Evolutionary conservation across 164 flowering plant genomes (phyloP).

Genomic region (Hamamelis virginiana): DNA sequence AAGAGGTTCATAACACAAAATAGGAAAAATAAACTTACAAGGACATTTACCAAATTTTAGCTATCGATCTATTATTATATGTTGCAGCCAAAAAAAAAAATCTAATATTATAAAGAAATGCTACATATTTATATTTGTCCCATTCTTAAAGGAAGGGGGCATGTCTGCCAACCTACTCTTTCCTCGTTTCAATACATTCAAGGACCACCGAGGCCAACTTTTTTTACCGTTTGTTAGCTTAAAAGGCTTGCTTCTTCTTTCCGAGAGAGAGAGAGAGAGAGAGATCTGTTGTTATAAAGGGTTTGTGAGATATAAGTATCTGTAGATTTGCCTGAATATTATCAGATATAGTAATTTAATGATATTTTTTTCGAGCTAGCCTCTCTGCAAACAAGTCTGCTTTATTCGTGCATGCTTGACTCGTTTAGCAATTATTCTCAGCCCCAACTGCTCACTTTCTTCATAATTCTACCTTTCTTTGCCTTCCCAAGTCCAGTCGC

Average conservation of each 20-base stretch:
- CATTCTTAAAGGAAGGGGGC: background rate
- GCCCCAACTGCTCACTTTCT: constrained; percentile 25
- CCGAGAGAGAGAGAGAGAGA: background rate
- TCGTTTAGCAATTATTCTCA: constrained; percentile 47
- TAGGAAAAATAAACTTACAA: too few species aligned
- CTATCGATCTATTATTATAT: too few species aligned
- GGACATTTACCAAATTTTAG: too few species aligned
- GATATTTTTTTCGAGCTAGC: constrained; percentile 2
- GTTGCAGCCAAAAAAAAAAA: too few species aligned
- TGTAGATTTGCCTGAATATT: constrained; percentile 16
- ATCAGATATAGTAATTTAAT: constrained; percentile 34
- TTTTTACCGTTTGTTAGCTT: constrained; percentile 6
- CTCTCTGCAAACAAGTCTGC: constrained; percentile 21
- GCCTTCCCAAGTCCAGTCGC: constrained; percentile 38
- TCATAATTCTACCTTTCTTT: constrained; percentile 35
- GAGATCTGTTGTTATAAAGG: background rate
- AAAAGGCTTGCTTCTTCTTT: background rate
- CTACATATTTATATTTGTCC: constrained; percentile 1
- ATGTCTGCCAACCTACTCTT: constrained; percentile 3
- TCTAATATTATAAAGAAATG: too few species aligned
- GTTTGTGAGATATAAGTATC: background rate
- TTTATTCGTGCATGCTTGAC: constrained; percentile 44
- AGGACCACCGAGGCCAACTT: background rate
- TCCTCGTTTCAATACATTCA: constrained; percentile 1
- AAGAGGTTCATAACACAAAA: too few species aligned